Conservation (phyloP, 441 rosid species). For the Erodium moschatum region DNA sequence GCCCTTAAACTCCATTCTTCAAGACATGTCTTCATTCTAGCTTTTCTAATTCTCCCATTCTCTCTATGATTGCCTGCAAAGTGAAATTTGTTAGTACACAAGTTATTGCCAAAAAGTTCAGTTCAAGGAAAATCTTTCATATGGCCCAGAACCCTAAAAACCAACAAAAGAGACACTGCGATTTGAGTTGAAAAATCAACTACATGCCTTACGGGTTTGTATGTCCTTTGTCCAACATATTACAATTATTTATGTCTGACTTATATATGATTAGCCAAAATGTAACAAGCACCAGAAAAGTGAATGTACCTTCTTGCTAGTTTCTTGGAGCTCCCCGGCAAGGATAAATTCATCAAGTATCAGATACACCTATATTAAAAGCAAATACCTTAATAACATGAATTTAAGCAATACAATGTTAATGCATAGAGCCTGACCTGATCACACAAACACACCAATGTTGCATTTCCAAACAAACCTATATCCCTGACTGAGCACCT, state of each 20-base stretch:
- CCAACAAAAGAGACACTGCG: neutral
- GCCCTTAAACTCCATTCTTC: constrained; percentile 6
- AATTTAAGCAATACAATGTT: neutral
- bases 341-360: constrained; percentile 96
- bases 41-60: constrained; percentile 94
- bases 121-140: neutral
- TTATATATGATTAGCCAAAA: neutral
- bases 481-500: neutral
- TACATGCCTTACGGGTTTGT: neutral
- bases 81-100: neutral
- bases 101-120: neutral
- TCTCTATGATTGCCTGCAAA: constrained; percentile 81
- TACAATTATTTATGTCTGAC: neutral
- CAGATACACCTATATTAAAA: constrained; percentile 57
- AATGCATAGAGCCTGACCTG: neutral
- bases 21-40: constrained; percentile 41
- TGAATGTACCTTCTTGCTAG: constrained; percentile 73
- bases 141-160: neutral
- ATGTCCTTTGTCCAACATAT: neutral
- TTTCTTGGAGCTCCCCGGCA: constrained; percentile 99
- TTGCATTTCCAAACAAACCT: neutral
- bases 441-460: neutral
- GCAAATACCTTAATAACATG: neutral
- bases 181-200: neutral
- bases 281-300: neutral